Evolutionary conservation across 73 alveolate genomes (phyloP).

Genomic region (Blepharisma stoltei): DNA sequence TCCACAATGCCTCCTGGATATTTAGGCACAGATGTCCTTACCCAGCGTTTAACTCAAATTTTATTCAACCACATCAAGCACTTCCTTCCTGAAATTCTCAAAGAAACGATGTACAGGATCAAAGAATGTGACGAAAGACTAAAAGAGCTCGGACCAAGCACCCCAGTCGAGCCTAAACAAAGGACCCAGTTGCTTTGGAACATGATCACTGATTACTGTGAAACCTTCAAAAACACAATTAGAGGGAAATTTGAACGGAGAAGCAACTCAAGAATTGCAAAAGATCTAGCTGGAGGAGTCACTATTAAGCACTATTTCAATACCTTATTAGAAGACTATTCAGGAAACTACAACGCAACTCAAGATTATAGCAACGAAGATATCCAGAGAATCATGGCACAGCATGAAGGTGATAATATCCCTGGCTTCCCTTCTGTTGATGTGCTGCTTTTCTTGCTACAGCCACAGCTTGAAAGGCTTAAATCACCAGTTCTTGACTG

Average conservation of each 20-base stretch:
- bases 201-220: constrained; percentile 93
- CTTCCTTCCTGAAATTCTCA: constrained; percentile 86
- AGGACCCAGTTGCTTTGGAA: constrained; percentile 77
- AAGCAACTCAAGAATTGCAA: constrained; percentile 35
- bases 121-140: constrained; percentile 72
- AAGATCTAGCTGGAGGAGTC: constrained; percentile 72
- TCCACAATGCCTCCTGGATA: constrained; percentile 70
- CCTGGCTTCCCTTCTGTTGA: constrained; percentile 70
- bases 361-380: constrained; percentile 61
- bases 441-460: constrained; percentile 48
- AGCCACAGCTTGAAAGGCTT: constrained; percentile 63
- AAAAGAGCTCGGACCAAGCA: constrained; percentile 81
- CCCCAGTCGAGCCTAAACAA: constrained; percentile 77
- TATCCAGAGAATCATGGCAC: constrained; percentile 45
- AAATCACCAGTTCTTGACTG: constrained; percentile 76
- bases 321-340: constrained; percentile 7
- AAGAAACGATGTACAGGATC: constrained; percentile 64
- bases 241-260: constrained; percentile 59
- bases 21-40: constrained; percentile 78
- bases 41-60: constrained; percentile 67
- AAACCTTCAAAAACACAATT: constrained; percentile 58
- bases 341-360: constrained; percentile 38
- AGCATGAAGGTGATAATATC: constrained; percentile 62
- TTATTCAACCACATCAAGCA: constrained; percentile 75
- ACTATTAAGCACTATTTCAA: constrained; percentile 35